Base-by-base conservation (phyloP, 2,329 filamentous ascomycete species). In the Mycosphaerella sp. region DNA sequence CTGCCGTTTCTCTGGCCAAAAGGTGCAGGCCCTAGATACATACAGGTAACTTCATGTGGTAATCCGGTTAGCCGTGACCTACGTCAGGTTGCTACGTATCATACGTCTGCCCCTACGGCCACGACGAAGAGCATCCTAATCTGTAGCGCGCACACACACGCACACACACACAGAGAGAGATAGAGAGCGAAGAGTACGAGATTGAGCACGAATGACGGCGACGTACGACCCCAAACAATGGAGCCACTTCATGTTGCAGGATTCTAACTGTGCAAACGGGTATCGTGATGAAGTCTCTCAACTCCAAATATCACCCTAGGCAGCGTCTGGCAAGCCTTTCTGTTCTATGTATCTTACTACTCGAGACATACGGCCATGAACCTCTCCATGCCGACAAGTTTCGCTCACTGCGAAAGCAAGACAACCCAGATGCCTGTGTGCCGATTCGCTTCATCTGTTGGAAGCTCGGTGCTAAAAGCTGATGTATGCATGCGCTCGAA, bases 401-500 rank as follows among this genome's bases (percentile, higher is more conserved):
- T 11, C 34, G 34, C 10, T 38, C 34, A n/a, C 8, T n/a, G 26
- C 34, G 10, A 38, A 38, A 38, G 34, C 10, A 43, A 10, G 38
- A 51, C 51, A 40, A 44, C 42, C 34, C 29, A 31, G 40, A 51
- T 11, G 36, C 41, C 51, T 50, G 42, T 51, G 17, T 40, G 45
- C 48, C 45, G 26, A 31, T 44, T 49, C 36, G 58, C 58, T 58
- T 58, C 58, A 44, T 31, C 58, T 58, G 55, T 58, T 56, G 38
- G 55, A 58, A 58, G 55, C 53, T 46, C 47, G 45, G 31, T 38
- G 29, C 44, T 26, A 23, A 58, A 56, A 50, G 55, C 55, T 55
- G 26, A 14, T 48, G 51, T 31, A 56, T 55, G 55, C 55, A 53
- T 47, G 45, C 58, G 58, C 58, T 60, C 42, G 47, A 60, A 60